Percentiles rank a stretch among this genome's conserved stretches.
These are phyloP conservation scores for Opeltia flavorubescens DNA, from an alignment of 495 filamentous ascomycete species.

Conservation along the genomic window DNA sequence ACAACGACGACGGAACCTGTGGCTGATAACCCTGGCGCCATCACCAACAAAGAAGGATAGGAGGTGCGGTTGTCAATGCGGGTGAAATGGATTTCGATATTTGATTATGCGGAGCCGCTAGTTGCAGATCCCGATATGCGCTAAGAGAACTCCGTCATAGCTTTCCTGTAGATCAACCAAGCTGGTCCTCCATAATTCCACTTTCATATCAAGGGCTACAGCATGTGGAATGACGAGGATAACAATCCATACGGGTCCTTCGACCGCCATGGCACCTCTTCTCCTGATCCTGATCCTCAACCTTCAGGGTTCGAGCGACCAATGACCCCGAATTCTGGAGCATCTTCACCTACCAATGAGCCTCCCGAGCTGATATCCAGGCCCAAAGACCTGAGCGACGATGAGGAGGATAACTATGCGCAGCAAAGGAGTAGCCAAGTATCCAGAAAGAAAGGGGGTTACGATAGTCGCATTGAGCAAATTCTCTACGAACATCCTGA, in stretches of 20 bases:
- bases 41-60: too few relatives aligned
- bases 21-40: too few relatives aligned
- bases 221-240: constrained; percentile 80
- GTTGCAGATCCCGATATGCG: too few relatives aligned
- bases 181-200: too few relatives aligned
- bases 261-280: constrained; percentile 64
- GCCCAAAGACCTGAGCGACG: constrained; percentile 42
- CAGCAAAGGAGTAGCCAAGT: constrained; percentile 27
- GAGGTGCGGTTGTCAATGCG: too few relatives aligned
- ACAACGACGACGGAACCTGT: too few relatives aligned
- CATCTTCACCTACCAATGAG: constrained; percentile 32
- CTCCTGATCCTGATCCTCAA: constrained; percentile 49
- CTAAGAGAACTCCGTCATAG: too few relatives aligned
- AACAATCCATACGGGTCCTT: constrained; percentile 92
- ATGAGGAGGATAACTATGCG: constrained; percentile 40
- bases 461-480: constrained; percentile 90
- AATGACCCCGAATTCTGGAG: constrained; percentile 34
- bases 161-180: too few relatives aligned
- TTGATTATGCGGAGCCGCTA: too few relatives aligned
- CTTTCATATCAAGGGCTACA: too few relatives aligned
- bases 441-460: constrained; percentile 62
- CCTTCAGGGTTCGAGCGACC: constrained; percentile 23
- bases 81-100: too few relatives aligned
- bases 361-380: constrained; percentile 46
- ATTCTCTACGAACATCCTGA: constrained; percentile 91